phyloP scores from a whole-genome alignment of 1,284 basidiomycete species.

The Pholiota adiposa region DNA sequence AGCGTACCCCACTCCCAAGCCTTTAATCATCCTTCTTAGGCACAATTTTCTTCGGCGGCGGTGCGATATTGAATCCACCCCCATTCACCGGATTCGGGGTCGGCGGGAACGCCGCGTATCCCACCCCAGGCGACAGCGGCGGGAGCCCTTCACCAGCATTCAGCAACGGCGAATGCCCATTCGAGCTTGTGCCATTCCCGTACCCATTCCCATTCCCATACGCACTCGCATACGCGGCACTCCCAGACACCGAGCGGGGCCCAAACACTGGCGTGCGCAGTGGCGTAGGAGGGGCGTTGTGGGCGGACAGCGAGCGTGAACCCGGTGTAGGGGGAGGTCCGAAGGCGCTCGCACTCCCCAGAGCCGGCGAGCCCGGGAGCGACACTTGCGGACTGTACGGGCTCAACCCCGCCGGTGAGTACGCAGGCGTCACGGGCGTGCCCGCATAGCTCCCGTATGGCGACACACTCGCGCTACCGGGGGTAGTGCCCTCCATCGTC shows the following conservation, averaged over 20 bases:
- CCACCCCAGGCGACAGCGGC: constrained; percentile 18
- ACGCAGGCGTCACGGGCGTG: constrained; percentile 20
- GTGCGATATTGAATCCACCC: constrained; percentile 19
- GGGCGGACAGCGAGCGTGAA: not conserved
- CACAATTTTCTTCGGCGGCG: constrained; percentile 18
- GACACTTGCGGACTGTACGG: not conserved
- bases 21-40: constrained; percentile 25
- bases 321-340: not conserved
- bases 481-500: constrained; percentile 31
- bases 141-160: constrained; percentile 6
- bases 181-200: not conserved
- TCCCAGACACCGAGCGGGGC: not conserved
- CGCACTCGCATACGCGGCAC: not conserved
- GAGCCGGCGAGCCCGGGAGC: constrained; percentile 1
- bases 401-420: constrained; percentile 5
- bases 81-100: constrained; percentile 20
- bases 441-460: constrained; percentile 21
- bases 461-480: constrained; percentile 19
- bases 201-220: constrained; percentile 1
- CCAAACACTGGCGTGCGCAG: constrained; percentile 3
- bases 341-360: not conserved
- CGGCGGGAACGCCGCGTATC: constrained; percentile 24
- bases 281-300: no score
- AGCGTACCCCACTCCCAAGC: not conserved
- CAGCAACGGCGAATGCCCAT: constrained; percentile 3